Base-by-base conservation (phyloP, 192 early-diverging fungal genomes). In the Coemansia sp. region DNA sequence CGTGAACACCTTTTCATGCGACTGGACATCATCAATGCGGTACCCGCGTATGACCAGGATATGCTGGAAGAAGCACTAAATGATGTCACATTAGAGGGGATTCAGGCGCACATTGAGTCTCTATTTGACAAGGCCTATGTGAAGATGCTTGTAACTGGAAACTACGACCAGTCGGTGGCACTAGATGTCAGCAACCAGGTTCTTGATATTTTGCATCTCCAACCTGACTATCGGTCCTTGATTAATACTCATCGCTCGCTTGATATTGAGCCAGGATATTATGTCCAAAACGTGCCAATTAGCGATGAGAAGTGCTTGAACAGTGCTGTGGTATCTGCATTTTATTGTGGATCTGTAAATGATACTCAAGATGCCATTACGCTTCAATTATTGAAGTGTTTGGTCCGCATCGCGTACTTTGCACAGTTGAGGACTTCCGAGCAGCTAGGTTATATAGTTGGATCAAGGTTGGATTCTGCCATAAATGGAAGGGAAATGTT, bases 381-480 rank as follows among this genome's bases (percentile, higher is more conserved):
- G 1, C 66, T 91, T 10, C 69, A 75, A 37, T 73, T 97, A 35
- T 69, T 97, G 59, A 84, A 81, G 2, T 90, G 91, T 48, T 91
- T 96, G 60, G 74, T 87, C 9, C 73, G 88, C 40, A 90, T 94
- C 63, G 92, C 93, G 16, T 88, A 87, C 59, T 99, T 96, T 79
- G 88, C 95, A 74, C 88, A 93, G 66, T 74, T 99, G 46, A 86
- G 95, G 29, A 97, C 95, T 13, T 93, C 96, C 63, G 91, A 93
- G 66, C 89, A 92, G 69, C 80, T 93, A n/a, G 92, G 92, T 0
- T 91, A 92, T 67, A 54, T 81, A 0, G 67, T 65, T 14, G 4
- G 9, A 11, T 33, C 67, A 17, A 3, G 0, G 1, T 7, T n/a
- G 8, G 21, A 0, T 8, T 31, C 6, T 3, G 31, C 33, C 8